phyloP scores from a whole-genome alignment of 140 eudicot genomes.

The Erigeron philadelphicus region DNA sequence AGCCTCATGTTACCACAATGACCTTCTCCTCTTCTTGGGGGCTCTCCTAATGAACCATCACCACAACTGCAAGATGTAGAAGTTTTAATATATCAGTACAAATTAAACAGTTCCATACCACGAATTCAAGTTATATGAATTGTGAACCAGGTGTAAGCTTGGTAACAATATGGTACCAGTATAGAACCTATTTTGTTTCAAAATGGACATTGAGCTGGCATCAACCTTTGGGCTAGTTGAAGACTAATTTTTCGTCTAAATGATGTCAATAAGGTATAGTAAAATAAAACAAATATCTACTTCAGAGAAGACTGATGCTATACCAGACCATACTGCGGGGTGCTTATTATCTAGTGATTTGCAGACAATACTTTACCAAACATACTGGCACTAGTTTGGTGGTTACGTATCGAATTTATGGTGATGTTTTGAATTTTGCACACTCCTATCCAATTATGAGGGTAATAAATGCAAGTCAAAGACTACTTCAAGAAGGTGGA shows the following conservation, averaged over 20 bases:
- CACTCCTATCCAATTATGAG: background rate
- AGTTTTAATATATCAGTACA: conserved; percentile 4
- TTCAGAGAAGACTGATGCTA: background rate
- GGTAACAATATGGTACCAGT: background rate
- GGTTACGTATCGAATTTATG: background rate
- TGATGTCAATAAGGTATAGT: background rate
- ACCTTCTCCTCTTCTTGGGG: conserved; percentile 80
- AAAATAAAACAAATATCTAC: background rate
- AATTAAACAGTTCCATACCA: too few species aligned
- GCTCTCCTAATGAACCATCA: conserved; percentile 81
- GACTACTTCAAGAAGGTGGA: background rate
- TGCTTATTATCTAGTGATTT: background rate
- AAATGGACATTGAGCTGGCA: background rate
- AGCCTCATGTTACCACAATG: conserved; percentile 98
- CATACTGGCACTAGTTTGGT: background rate
- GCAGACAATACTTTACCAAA: background rate
- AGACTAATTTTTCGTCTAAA: background rate
- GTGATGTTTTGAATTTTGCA: background rate
- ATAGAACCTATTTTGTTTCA: background rate
- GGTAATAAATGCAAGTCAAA: conserved; percentile 5
- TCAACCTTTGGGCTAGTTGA: background rate
- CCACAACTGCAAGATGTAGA: conserved; percentile 66
- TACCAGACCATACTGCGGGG: background rate
- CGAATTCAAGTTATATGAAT: too few species aligned
- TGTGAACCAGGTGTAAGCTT: too few species aligned